Percentiles rank a stretch among this genome's conserved stretches.
Evolutionary conservation across 352 stramenopile genomes (phyloP).

Genomic region (Pythium scleroteichum): DNA sequence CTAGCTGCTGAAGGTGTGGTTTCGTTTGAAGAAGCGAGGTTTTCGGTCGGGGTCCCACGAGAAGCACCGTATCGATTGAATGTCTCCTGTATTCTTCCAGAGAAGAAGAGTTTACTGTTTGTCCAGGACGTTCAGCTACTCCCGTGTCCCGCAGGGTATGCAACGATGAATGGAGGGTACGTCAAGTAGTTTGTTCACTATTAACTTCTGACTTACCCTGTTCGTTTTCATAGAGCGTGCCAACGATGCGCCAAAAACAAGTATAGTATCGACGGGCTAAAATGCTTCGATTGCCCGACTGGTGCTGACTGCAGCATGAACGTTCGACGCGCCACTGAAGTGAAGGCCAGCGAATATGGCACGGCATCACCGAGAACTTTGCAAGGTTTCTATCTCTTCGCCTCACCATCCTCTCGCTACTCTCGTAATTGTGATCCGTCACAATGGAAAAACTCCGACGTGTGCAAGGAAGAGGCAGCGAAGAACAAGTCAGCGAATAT

Average conservation of each 20-base stretch:
- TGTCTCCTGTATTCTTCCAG: constrained; percentile 45
- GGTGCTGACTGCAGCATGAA: constrained; percentile 51
- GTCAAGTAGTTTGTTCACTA: too few species aligned
- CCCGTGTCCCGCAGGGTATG: constrained; percentile 48
- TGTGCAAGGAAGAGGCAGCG: constrained; percentile 40
- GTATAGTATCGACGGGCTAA: constrained; percentile 63
- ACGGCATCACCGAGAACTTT: constrained; percentile 54
- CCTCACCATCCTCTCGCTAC: constrained; percentile 44
- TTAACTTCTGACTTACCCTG: too few species aligned
- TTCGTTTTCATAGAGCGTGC: constrained; percentile 46
- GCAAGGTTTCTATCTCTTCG: constrained; percentile 61
- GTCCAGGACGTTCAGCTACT: constrained; percentile 33
- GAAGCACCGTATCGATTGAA: constrained; percentile 37
- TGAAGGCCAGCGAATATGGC: constrained; percentile 40
- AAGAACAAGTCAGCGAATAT: constrained; percentile 23
- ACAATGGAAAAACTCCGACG: constrained; percentile 48
- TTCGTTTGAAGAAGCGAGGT: constrained; percentile 39
- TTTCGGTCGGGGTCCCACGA: constrained; percentile 27
- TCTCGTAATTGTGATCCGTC: constrained; percentile 32
- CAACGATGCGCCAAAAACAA: constrained; percentile 46
- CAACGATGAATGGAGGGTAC: constrained; percentile 36
- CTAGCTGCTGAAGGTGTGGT: constrained; percentile 39
- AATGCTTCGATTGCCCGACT: constrained; percentile 55
- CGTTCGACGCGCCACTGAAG: constrained; percentile 56
- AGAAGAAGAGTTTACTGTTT: constrained; percentile 37